Evolutionary conservation across 2,329 filamentous ascomycete species (phyloP), one percentile per base, ranked within the genome.

Genomic region (Diaporthe capsici): DNA sequence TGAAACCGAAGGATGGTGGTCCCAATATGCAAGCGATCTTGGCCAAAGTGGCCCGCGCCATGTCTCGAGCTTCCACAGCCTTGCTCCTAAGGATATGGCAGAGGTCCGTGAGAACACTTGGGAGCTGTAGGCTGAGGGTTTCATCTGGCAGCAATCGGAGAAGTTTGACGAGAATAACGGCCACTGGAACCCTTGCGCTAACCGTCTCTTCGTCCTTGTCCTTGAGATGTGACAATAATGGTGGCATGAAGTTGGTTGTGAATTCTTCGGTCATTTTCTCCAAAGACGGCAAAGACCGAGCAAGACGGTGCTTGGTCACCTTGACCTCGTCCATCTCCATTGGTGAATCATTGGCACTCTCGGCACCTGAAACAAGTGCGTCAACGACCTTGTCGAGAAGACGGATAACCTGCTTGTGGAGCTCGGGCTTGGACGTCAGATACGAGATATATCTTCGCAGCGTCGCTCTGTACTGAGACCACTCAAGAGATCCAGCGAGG

Each of bases 151-250:
- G 88, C 25, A 98, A 86, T 76, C 94, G 94, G 71, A 99, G 87
- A 22, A 98, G 89, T 84, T 98, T 98, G 76, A 98, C 94, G 58
- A 96, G 91, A 39, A 97, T 95, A 49, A 98, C 91, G 37, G 95
- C 96, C 7, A 98, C 94, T 0, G 96, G 96, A 47, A 98, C 93
- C 83, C 97, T 94, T 71, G 97, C 91, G 85, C 96, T 98, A 83
- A 99, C 96, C 68, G 95, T 96, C 1, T 95, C 93, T 82, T 99
- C 97, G 78, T 98, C 95, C 83, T 98, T 98, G 80, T 98, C 93
- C 80, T 98, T 96, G 39, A 98, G 90, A 82, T 98, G 97, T 61
- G 92, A 91, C n/a, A 93, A 89, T 44, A 99, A 86, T 25, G 94
- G 91, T 0, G 96, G 95, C 51, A 98, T 86, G 80, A 98, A 94